A percentile compares a stretch with the other conserved stretches of the same genome.
phyloP scores from a whole-genome alignment of 1,284 basidiomycete species.

The Blastosporella zonata region DNA sequence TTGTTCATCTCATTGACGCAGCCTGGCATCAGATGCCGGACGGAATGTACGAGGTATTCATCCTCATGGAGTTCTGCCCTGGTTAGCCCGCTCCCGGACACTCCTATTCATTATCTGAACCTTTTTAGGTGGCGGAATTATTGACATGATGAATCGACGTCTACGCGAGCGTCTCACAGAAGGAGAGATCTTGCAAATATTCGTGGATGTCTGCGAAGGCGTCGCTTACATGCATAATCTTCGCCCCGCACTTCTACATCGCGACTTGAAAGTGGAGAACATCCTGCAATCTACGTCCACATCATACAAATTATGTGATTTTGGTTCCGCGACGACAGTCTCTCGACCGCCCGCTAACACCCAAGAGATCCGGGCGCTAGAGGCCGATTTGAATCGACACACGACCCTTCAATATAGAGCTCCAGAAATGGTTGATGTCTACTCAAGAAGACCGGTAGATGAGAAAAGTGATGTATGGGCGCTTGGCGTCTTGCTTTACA shows the following conservation, averaged over 20 bases:
- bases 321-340: slow-evolving; percentile 88
- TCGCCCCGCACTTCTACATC: slow-evolving; percentile 86
- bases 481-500: slow-evolving; percentile 89
- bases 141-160: slow-evolving; percentile 98
- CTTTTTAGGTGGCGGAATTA: slow-evolving; percentile 86
- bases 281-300: slow-evolving; percentile 80
- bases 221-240: slow-evolving; percentile 96
- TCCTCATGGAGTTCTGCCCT: slow-evolving; percentile 97
- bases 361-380: slow-evolving; percentile 82
- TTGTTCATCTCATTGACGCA: slow-evolving; percentile 94
- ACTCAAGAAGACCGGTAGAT: slow-evolving; percentile 79
- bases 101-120: slow-evolving; percentile 11
- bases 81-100: slow-evolving; percentile 33
- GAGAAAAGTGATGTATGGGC: slow-evolving; percentile 98
- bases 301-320: slow-evolving; percentile 96
- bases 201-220: slow-evolving; percentile 92
- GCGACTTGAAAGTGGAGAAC: slow-evolving; percentile 99
- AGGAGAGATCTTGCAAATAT: slow-evolving; percentile 95
- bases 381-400: slow-evolving; percentile 90
- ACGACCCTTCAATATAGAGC: slow-evolving; percentile 96
- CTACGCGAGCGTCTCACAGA: slow-evolving; percentile 92
- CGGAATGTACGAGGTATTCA: slow-evolving; percentile 93
- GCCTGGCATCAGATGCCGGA: slow-evolving; percentile 81
- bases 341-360: slow-evolving; percentile 69
- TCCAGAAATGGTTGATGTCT: slow-evolving; percentile 97